These are phyloP conservation scores for Breviolum minutum DNA, from an alignment of 73 alveolate genomes.

Conservation along the genomic window DNA sequence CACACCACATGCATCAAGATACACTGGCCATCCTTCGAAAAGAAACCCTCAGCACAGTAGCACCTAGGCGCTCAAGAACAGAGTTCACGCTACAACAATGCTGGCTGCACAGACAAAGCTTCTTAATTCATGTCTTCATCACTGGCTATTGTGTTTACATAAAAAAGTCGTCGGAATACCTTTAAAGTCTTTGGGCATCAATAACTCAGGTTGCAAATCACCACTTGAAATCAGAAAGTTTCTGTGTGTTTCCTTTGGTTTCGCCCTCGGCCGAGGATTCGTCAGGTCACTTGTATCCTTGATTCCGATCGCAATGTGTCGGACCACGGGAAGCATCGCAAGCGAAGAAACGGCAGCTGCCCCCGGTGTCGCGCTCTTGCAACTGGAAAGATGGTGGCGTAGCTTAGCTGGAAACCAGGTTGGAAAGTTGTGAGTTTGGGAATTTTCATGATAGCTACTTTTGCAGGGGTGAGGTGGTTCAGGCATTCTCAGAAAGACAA, in stretches of 20 bases:
- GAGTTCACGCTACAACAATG: too few relatives aligned
- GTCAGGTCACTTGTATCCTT: conserved; percentile 23
- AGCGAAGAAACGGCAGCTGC: conserved; percentile 65
- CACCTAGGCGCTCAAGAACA: not conserved
- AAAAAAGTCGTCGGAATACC: too few relatives aligned
- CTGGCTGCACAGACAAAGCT: too few relatives aligned
- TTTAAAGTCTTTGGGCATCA: too few relatives aligned
- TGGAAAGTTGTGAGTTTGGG: not conserved
- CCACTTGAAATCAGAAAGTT: too few relatives aligned
- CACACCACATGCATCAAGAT: not conserved
- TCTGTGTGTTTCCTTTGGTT: not conserved
- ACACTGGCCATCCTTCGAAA: not conserved
- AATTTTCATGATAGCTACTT: not conserved
- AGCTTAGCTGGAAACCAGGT: not conserved
- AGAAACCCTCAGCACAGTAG: conserved; percentile 24
- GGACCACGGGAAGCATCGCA: conserved; percentile 35
- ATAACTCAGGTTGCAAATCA: too few relatives aligned
- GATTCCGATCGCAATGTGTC: conserved; percentile 16
- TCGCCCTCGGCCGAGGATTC: not conserved
- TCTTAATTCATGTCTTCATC: too few relatives aligned
- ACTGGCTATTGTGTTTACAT: too few relatives aligned
- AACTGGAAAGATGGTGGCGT: not conserved
- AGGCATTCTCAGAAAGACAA: not conserved
- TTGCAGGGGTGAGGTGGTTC: not conserved
- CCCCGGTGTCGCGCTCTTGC: conserved; percentile 50